These are phyloP conservation scores for Aspergillus fructus DNA, from an alignment of 2,329 filamentous ascomycete species.

Conservation along the genomic window DNA sequence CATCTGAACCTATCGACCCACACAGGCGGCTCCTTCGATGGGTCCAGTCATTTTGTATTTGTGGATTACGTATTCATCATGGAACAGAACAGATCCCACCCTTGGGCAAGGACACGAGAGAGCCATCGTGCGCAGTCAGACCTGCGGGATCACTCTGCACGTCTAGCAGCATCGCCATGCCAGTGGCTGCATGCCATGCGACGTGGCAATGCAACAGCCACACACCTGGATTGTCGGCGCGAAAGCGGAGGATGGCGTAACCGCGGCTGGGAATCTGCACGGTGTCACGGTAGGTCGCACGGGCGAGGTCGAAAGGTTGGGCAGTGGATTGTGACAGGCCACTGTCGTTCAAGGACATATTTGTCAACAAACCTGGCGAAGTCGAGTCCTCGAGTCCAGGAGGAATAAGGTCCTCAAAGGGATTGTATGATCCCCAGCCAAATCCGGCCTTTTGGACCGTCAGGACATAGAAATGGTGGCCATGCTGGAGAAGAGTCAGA, in stretches of 20 bases:
- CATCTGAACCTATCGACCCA: no score
- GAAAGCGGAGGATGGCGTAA: conserved; percentile 57
- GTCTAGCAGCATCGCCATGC: background rate
- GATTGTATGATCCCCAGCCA: conserved; percentile 42
- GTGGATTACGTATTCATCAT: no score
- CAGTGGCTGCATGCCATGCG: conserved; percentile 49
- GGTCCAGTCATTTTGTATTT: no score
- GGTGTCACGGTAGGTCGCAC: conserved; percentile 52
- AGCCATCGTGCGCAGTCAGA: no score
- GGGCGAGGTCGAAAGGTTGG: conserved; percentile 18
- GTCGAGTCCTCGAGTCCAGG: conserved; percentile 4
- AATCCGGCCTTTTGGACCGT: conserved; percentile 27
- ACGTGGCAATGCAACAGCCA: conserved; percentile 55
- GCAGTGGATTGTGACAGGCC: no score
- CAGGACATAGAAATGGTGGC: conserved; percentile 37
- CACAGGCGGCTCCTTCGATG: no score
- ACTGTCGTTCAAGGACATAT: conserved; percentile 13
- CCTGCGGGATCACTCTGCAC: background rate
- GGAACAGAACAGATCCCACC: no score
- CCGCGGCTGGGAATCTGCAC: conserved; percentile 55
- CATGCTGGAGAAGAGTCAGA: conserved; percentile 25
- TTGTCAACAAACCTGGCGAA: conserved; percentile 10
- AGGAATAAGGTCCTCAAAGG: conserved; percentile 23
- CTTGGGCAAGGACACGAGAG: no score
- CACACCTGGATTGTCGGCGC: conserved; percentile 53